A percentile compares a stretch with the other conserved stretches of the same genome.
phyloP scores from a whole-genome alignment of 1,284 basidiomycete genomes.

The Heterobasidion occidentale region DNA sequence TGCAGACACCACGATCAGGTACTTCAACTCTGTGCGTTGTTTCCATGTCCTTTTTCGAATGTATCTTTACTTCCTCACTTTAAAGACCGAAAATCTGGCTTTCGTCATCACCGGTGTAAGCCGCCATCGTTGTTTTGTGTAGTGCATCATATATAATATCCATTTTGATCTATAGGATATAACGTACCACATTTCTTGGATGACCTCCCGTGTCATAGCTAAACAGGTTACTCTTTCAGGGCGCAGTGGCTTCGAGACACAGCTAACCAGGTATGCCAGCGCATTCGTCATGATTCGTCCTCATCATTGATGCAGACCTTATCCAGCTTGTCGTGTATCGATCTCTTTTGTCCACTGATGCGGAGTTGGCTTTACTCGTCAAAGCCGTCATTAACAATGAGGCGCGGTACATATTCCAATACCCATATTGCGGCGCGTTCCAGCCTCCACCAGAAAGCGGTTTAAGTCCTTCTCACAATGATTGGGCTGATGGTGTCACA shows the following conservation, averaged over 20 bases:
- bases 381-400: conserved; percentile 74
- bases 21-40: conserved; percentile 34
- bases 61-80: conserved; percentile 8
- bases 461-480: conserved; percentile 50
- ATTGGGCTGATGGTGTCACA: conserved; percentile 55
- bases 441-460: conserved; percentile 71
- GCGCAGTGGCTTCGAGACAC: conserved; percentile 60
- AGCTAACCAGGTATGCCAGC: conserved; percentile 51
- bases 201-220: not conserved
- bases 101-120: conserved; percentile 70
- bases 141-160: conserved; percentile 1
- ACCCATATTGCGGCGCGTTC: conserved; percentile 72
- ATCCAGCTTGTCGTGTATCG: conserved; percentile 62
- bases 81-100: conserved; percentile 54
- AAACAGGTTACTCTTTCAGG: conserved; percentile 7
- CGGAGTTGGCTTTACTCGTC: conserved; percentile 51
- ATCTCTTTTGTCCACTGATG: conserved; percentile 45
- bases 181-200: conserved; percentile 36
- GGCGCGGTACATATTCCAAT: conserved; percentile 62
- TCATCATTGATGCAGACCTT: conserved; percentile 5
- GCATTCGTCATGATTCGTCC: not conserved
- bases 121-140: conserved; percentile 4
- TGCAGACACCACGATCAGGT: conserved; percentile 67
- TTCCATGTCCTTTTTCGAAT: not conserved
- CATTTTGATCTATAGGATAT: conserved; percentile 44